Percentiles rank a stretch among this genome's conserved stretches.
These are phyloP conservation scores for Cryptosporidium sp. DNA, from an alignment of 169 alveolate species.

Conservation along the genomic window DNA sequence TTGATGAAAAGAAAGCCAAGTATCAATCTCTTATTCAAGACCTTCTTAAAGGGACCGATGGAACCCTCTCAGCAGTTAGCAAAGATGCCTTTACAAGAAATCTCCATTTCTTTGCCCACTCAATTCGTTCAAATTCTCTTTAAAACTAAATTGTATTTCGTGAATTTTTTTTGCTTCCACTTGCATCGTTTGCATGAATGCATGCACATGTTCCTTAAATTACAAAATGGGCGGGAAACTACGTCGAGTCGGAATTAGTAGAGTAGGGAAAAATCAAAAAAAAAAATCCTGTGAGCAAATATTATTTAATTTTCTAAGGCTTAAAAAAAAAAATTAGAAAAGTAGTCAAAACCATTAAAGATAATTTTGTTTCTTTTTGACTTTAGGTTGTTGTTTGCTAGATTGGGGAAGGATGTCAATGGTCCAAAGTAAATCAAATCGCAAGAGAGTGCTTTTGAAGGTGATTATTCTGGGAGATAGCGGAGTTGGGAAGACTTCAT, in stretches of 20 bases:
- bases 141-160: background rate
- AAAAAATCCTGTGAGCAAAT: constrained; percentile 22
- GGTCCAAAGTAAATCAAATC: constrained; percentile 76
- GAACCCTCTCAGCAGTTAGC: constrained; percentile 70
- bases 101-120: constrained; percentile 69
- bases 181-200: background rate
- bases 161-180: background rate
- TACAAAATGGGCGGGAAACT: constrained; percentile 52
- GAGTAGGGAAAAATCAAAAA: constrained; percentile 7
- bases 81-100: constrained; percentile 73
- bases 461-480: constrained; percentile 98
- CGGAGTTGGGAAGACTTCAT: constrained; percentile 99
- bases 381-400: constrained; percentile 1
- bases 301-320: constrained; percentile 33
- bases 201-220: constrained; percentile 36
- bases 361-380: constrained; percentile 11
- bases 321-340: constrained; percentile 35
- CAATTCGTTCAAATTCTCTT: constrained; percentile 64
- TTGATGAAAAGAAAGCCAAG: constrained; percentile 86
- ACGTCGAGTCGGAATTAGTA: constrained; percentile 75
- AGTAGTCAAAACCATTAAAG: background rate
- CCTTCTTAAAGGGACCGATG: constrained; percentile 70
- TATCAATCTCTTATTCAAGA: constrained; percentile 67
- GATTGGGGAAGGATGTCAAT: constrained; percentile 20
- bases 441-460: constrained; percentile 92